phyloP scores from a whole-genome alignment of 768 basidiomycete genomes.

The Tylopilus vinaceipallidus region DNA sequence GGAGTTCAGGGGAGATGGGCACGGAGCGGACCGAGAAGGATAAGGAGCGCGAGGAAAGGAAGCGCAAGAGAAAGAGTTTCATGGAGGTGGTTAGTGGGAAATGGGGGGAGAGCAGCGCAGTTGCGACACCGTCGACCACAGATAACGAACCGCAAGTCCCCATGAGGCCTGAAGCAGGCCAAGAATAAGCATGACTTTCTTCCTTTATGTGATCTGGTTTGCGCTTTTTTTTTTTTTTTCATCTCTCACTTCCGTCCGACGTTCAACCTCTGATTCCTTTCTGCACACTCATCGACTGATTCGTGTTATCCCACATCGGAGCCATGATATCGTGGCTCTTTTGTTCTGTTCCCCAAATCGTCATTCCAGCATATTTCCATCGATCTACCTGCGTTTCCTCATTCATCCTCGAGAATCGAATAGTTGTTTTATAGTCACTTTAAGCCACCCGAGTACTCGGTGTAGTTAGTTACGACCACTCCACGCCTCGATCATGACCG shows the following conservation, averaged over 20 bases:
- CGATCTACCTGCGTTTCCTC: constrained; percentile 3
- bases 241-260: constrained; percentile 1
- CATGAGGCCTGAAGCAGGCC: constrained; percentile 14
- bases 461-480: constrained; percentile 25
- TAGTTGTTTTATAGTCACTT: constrained; percentile 22
- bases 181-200: background rate
- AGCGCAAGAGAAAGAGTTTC: constrained; percentile 61
- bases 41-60: constrained; percentile 55
- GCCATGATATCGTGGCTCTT: constrained; percentile 14
- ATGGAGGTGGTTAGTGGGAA: constrained; percentile 38
- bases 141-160: constrained; percentile 15
- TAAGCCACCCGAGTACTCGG: constrained; percentile 4
- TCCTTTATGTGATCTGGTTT: constrained; percentile 9
- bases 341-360: constrained; percentile 6
- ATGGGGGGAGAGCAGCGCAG: constrained; percentile 24
- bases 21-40: constrained; percentile 48
- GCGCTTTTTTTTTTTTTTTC: constrained; percentile 8
- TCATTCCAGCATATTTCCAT: constrained; percentile 14
- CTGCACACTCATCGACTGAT: constrained; percentile 6
- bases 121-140: constrained; percentile 37
- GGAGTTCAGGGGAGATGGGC: constrained; percentile 49
- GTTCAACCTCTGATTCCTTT: constrained; percentile 2
- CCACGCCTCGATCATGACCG: constrained; percentile 18
- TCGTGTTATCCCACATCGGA: constrained; percentile 12
- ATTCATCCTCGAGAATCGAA: constrained; percentile 5